phyloP scores from a whole-genome alignment of 2,329 filamentous ascomycete genomes.

The Hypoxylon sp. region DNA sequence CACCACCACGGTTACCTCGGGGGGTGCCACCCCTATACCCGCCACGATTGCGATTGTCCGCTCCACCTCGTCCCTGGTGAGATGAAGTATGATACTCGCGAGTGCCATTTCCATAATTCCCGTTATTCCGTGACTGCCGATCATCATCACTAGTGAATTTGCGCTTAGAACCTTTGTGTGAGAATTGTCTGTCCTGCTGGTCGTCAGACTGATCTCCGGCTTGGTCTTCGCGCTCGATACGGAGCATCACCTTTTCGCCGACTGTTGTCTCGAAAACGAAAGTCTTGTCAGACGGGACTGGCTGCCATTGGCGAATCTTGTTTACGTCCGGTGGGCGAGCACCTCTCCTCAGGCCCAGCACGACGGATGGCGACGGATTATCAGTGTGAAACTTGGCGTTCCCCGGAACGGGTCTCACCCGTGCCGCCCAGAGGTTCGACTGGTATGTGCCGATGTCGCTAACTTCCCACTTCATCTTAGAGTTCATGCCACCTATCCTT shows the following conservation, averaged over 20 bases:
- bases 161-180: conserved; percentile 72
- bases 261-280: conserved; percentile 87
- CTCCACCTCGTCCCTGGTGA: conserved; percentile 60
- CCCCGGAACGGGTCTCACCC: conserved; percentile 79
- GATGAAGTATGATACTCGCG: conserved; percentile 61
- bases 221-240: conserved; percentile 80
- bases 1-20: conserved; percentile 59
- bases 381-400: conserved; percentile 82
- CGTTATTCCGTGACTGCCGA: conserved; percentile 49
- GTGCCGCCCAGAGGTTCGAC: conserved; percentile 88
- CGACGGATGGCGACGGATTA: conserved; percentile 82
- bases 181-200: conserved; percentile 74
- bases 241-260: conserved; percentile 86
- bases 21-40: conserved; percentile 54
- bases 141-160: conserved; percentile 67
- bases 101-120: conserved; percentile 54
- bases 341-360: conserved; percentile 83
- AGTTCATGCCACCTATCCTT: conserved; percentile 89
- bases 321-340: conserved; percentile 84
- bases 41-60: conserved; percentile 44
- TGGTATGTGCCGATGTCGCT: conserved; percentile 82
- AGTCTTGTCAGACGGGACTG: conserved; percentile 77
- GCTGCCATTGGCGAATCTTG: conserved; percentile 87
- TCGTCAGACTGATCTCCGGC: conserved; percentile 76
- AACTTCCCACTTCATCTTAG: conserved; percentile 87